These are phyloP conservation scores for Leptomonas seymouri DNA, from an alignment of 208 protist genomes.

Conservation along the genomic window DNA sequence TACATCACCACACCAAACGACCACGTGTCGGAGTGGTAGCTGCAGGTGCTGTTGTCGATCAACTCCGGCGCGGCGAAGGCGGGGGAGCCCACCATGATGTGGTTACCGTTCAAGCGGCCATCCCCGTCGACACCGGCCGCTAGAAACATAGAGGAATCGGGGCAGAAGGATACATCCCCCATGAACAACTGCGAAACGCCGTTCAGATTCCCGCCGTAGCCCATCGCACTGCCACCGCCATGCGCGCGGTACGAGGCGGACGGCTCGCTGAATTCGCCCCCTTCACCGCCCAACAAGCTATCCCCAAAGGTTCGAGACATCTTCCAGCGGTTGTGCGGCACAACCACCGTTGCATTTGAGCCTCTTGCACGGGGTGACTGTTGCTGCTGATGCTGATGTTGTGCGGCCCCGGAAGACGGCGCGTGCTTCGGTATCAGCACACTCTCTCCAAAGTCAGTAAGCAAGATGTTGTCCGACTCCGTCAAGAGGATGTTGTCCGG, in stretches of 20 bases:
- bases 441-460: conserved; percentile 85
- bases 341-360: conserved; percentile 16
- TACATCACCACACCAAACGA: conserved; percentile 95
- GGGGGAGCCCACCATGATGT: conserved; percentile 41
- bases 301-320: conserved; percentile 10
- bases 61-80: conserved; percentile 67
- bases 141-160: conserved; percentile 56
- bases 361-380: conserved; percentile 4
- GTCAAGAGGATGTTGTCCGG: conserved; percentile 85
- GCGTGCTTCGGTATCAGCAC: conserved; percentile 35
- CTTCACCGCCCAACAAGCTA: conserved; percentile 13
- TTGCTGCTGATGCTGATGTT: neutral
- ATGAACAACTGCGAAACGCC: conserved; percentile 25
- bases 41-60: conserved; percentile 44
- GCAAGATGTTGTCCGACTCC: conserved; percentile 66
- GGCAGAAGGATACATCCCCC: conserved; percentile 19
- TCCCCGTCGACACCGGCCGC: conserved; percentile 37
- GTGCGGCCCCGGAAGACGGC: neutral
- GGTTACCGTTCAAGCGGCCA: conserved; percentile 35
- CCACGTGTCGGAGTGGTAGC: conserved; percentile 92
- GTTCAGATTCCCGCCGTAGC: neutral
- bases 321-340: conserved; percentile 36
- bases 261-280: conserved; percentile 16
- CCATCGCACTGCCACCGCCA: neutral
- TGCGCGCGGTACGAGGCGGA: neutral